These are phyloP conservation scores for Senna tora DNA, from an alignment of 306 rosid species.

Conservation along the genomic window DNA sequence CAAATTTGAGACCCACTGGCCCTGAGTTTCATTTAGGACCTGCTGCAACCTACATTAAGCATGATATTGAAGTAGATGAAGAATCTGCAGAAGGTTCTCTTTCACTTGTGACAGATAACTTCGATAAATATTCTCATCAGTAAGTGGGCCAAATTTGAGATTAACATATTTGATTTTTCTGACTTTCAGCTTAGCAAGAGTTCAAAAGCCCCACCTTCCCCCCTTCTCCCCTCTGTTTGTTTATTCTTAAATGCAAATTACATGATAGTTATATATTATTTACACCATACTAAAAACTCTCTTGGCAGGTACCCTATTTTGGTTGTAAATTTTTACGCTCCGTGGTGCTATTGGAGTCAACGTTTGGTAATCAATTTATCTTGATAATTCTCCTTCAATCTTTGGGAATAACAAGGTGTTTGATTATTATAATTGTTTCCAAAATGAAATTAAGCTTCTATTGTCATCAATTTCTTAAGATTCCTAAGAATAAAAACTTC, in stretches of 20 bases:
- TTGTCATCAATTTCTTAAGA: conserved; percentile 9
- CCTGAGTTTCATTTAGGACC: conserved; percentile 87
- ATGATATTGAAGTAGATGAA: conserved; percentile 80
- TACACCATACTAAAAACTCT: conserved; percentile 23
- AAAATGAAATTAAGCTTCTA: neutral
- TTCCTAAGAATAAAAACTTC: conserved; percentile 18
- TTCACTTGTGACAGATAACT: conserved; percentile 50
- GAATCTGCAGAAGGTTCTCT: conserved; percentile 72
- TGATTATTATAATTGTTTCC: too few relatives aligned
- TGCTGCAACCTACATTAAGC: conserved; percentile 63
- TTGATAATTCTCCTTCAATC: conserved; percentile 3
- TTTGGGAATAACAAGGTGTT: neutral
- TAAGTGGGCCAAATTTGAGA: conserved; percentile 54
- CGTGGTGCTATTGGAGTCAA: conserved; percentile 98
- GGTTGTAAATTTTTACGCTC: conserved; percentile 90
- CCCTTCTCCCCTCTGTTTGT: neutral
- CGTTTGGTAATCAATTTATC: conserved; percentile 71
- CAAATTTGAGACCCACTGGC: conserved; percentile 76
- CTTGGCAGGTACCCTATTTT: conserved; percentile 74
- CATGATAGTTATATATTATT: conserved; percentile 8
- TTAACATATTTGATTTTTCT: conserved; percentile 34
- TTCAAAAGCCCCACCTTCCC: conserved; percentile 9
- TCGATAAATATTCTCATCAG: conserved; percentile 73
- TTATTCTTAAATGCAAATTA: neutral
- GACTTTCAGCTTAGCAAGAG: conserved; percentile 25